Evolutionary conservation across 2,329 filamentous ascomycete genomes (phyloP).

Genomic region (Basipetospora sp.): DNA sequence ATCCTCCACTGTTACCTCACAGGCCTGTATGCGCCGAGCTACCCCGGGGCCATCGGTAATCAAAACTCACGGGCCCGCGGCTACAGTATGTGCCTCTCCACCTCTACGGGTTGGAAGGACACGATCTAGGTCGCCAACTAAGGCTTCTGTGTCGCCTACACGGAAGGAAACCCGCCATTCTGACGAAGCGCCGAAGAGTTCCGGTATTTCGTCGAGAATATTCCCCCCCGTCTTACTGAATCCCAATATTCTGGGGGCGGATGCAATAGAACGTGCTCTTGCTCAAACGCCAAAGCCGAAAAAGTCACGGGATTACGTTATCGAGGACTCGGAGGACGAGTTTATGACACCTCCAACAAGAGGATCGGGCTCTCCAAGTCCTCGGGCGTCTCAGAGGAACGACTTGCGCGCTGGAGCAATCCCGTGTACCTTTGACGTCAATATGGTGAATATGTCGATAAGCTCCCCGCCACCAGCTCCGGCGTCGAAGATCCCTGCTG

Average conservation of each 20-base stretch:
- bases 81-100: neutral
- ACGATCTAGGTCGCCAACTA: neutral
- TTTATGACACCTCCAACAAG: conserved; percentile 26
- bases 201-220: conserved; percentile 1
- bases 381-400: neutral
- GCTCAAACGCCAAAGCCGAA: conserved; percentile 2
- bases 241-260: conserved; percentile 2
- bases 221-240: conserved; percentile 1
- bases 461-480: neutral
- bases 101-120: neutral
- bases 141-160: neutral
- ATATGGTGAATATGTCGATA: conserved; percentile 3
- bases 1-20: neutral
- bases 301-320: conserved; percentile 19
- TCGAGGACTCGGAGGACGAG: conserved; percentile 45
- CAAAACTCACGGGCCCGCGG: neutral
- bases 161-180: neutral
- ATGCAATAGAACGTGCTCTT: conserved; percentile 3
- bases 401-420: conserved; percentile 1
- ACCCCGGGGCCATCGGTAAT: neutral
- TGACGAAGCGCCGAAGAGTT: neutral
- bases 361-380: neutral
- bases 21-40: neutral
- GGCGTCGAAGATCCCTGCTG: conserved; percentile 8
- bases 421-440: conserved; percentile 5